These are phyloP conservation scores for Tolypocladium nubicola DNA, from an alignment of 2,329 filamentous ascomycete species.

Conservation along the genomic window DNA sequence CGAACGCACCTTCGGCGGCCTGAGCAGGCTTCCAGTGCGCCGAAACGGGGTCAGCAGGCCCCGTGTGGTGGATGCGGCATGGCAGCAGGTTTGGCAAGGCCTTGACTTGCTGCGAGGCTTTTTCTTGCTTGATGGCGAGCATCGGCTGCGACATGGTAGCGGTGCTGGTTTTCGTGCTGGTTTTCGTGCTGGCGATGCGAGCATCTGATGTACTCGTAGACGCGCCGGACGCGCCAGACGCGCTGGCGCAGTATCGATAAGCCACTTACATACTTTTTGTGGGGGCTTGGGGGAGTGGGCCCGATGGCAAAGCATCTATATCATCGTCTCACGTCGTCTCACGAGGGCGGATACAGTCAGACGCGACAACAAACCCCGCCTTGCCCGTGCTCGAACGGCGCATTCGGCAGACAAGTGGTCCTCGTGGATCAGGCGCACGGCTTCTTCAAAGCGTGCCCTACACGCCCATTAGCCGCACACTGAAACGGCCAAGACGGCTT, in stretches of 20 bases:
- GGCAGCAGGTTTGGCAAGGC: conserved; percentile 64
- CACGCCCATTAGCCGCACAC: neutral
- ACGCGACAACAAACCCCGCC: too few species aligned
- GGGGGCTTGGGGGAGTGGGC: too few species aligned
- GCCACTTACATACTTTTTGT: neutral
- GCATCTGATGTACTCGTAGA: neutral
- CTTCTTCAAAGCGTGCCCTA: too few species aligned
- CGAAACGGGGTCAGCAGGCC: conserved; percentile 50
- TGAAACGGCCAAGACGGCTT: neutral
- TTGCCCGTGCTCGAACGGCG: too few species aligned
- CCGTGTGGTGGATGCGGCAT: conserved; percentile 70
- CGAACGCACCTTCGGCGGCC: conserved; percentile 27
- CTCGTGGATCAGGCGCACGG: neutral
- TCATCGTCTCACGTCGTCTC: too few species aligned
- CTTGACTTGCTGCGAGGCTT: conserved; percentile 14
- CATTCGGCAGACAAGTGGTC: too few species aligned
- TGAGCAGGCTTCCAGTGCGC: conserved; percentile 60
- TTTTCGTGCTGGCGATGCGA: neutral
- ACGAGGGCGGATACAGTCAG: too few species aligned
- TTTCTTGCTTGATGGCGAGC: conserved; percentile 23
- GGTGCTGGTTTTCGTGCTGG: neutral
- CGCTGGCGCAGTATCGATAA: neutral
- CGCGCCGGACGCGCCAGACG: neutral
- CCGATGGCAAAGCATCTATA: neutral
- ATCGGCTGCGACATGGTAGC: conserved; percentile 31